Conservation (phyloP, 73 alveolate species). For the Paramecium tetraurelia region DNA sequence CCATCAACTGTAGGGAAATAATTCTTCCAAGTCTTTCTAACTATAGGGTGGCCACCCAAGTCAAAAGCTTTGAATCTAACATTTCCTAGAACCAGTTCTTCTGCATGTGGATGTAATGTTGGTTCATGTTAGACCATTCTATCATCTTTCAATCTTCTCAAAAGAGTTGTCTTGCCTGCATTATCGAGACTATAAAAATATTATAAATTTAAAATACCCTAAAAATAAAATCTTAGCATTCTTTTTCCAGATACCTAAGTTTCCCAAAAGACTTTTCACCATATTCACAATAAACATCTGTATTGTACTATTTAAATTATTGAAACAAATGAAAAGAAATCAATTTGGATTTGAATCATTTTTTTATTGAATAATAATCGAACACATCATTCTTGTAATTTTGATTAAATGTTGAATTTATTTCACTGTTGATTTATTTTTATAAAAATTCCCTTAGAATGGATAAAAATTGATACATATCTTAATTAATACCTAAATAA, state of each 20-base stretch:
- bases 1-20: constrained; percentile 97
- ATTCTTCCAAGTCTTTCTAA: constrained; percentile 97
- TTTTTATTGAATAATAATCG: neutral
- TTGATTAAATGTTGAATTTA: neutral
- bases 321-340: neutral
- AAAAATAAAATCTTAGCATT: constrained; percentile 94
- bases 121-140: constrained; percentile 96
- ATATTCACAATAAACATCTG: constrained; percentile 75
- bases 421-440: neutral
- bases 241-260: constrained; percentile 94
- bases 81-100: constrained; percentile 96
- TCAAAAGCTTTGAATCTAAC: constrained; percentile 97
- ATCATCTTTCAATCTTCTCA: constrained; percentile 95
- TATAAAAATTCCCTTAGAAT: neutral
- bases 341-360: neutral
- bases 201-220: constrained; percentile 61
- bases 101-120: constrained; percentile 96
- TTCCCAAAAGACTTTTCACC: constrained; percentile 81
- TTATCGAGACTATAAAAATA: constrained; percentile 68
- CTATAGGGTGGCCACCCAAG: constrained; percentile 95
- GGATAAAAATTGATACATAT: neutral
- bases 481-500: neutral
- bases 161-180: constrained; percentile 97
- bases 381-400: neutral
- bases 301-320: neutral